Conservation (phyloP, 345 rosid genomes). For the Moringa oleifera region DNA sequence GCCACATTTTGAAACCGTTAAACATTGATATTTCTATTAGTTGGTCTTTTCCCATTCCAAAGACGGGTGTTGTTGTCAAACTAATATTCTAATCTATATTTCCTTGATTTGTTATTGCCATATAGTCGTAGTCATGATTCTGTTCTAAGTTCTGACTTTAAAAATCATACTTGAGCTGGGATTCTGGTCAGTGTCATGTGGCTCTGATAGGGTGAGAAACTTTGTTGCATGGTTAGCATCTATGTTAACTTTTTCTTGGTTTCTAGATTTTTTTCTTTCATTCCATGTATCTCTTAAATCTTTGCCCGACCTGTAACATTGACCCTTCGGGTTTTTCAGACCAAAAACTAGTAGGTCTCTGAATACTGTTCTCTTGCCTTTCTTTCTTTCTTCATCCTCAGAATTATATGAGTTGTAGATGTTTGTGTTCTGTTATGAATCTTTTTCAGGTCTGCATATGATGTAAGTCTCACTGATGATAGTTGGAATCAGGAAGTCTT, state of each 20-base stretch:
- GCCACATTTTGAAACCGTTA: too few relatives aligned
- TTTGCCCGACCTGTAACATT: too few relatives aligned
- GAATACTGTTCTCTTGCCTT: neutral
- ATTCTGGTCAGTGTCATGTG: too few relatives aligned
- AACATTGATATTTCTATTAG: neutral
- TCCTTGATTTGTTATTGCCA: too few relatives aligned
- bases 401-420: neutral
- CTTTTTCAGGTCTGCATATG: neutral
- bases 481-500: neutral
- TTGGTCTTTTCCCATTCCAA: neutral
- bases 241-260: neutral
- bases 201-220: too few relatives aligned
- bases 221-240: neutral
- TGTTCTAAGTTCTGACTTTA: too few relatives aligned
- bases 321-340: neutral
- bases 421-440: neutral
- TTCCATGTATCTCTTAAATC: too few relatives aligned
- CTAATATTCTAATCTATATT: too few relatives aligned
- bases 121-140: too few relatives aligned
- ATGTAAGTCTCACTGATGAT: conserved; percentile 6
- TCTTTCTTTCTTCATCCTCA: neutral
- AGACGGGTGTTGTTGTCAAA: too few relatives aligned
- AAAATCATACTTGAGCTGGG: too few relatives aligned
- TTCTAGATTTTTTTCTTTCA: too few relatives aligned
- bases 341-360: neutral